Evolutionary conservation across 225 moss, liverwort and hornwort genomes (phyloP).

Genomic region (Pleurozium schreberi): DNA sequence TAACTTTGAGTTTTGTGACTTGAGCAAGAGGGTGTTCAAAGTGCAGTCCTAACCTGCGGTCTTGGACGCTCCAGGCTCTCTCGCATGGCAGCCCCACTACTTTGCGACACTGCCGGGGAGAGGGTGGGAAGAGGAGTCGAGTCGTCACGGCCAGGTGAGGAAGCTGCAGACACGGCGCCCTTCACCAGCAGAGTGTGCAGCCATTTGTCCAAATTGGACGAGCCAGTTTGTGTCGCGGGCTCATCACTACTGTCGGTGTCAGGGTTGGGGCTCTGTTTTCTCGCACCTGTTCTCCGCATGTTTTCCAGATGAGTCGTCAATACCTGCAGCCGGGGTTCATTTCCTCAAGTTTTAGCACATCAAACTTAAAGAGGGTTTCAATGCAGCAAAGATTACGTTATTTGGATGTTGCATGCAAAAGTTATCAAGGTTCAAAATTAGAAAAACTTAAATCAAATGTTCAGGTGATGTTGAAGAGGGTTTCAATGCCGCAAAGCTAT

Average conservation of each 20-base stretch:
- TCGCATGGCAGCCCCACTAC: conserved; percentile 10
- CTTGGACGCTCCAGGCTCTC: conserved; percentile 5
- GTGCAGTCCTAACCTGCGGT: neutral
- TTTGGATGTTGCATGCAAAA: neutral
- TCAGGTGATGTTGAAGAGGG: neutral
- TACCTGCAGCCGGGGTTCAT: conserved; percentile 3
- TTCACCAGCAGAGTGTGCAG: conserved; percentile 30
- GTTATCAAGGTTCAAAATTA: neutral
- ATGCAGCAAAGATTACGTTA: neutral
- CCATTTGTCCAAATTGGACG: conserved; percentile 49
- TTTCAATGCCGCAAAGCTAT: too few species aligned
- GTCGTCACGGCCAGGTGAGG: conserved; percentile 11
- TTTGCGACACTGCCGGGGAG: neutral
- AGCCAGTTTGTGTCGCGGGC: conserved; percentile 1
- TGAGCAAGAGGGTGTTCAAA: neutral
- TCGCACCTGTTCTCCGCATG: neutral
- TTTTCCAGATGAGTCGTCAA: conserved; percentile 21
- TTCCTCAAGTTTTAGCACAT: neutral
- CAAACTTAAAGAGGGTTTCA: neutral
- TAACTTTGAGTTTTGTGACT: neutral
- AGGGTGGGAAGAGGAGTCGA: neutral
- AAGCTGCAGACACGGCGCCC: neutral
- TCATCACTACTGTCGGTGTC: conserved; percentile 23
- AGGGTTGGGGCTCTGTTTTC: neutral
- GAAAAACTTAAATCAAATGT: neutral